Base-by-base conservation (phyloP, 805 yeast species). In the Saturnispora zaruensis region DNA sequence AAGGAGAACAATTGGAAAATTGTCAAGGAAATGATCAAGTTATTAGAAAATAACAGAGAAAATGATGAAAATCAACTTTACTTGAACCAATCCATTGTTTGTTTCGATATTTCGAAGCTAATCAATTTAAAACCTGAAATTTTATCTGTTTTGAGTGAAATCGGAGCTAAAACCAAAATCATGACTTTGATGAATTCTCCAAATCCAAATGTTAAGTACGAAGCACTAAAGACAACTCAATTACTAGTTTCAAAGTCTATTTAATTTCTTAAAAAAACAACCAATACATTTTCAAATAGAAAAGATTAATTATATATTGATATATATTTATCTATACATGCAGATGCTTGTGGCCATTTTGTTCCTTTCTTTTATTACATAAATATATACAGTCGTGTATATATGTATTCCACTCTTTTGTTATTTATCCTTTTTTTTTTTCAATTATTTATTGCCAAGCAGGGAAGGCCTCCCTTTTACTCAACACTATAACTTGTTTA, bases 201-300 rank as follows among this genome's bases (percentile, higher is more conserved):
- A 40, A 90, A 89, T 65, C 77, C 90, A 21, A 93, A 87, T 63
- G 90, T 93, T 57, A 87, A 91, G 64, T 93, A 84, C 64, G 96
- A 91, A 71, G 98, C 98, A 2, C 77, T 93, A 62, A 87, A 87
- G 66, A 89, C 97, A 4, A 87, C 96, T n/a, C 99, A 93, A 71
- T 78, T 83, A 51, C 79, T 93, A 59, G 95, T 93, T 48, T 88
- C 96, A 3, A 88, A 87, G 61, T 75, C 84, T n/a, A 77, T 84
- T 36, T 61, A 52, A 50, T 33, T n/a, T 30, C 18, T 16, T n/a
- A n/a, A 34, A 6, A n/a, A 34, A 34, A 8, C n/a, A 34, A 34
- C 21, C n/a, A 6, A 16, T 16, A 6, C 7, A 34, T 34, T 14
- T 34, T 8, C 32, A 28, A 26, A 28, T 28, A 28, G 32, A 9